A percentile compares a stretch with the other conserved stretches of the same genome.
phyloP scores from a whole-genome alignment of 305 asterid genomes.

The Fraxinus ornus region DNA sequence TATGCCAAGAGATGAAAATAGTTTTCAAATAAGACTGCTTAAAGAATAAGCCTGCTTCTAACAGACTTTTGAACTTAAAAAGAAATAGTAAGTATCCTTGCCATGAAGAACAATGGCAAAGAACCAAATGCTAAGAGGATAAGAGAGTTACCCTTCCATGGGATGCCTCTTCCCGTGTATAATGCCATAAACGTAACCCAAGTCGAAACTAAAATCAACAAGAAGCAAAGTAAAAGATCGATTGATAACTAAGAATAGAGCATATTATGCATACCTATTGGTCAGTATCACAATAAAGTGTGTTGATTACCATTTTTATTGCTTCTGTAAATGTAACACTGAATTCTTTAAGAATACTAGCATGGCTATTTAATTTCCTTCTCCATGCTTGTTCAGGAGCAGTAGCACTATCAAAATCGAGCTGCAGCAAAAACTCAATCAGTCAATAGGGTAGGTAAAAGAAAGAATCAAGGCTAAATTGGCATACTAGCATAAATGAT shows the following conservation, averaged over 20 bases:
- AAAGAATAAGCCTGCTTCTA: background rate
- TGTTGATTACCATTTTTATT: conserved; percentile 69
- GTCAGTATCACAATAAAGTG: background rate
- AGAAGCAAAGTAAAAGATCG: conserved; percentile 18
- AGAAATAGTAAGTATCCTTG: background rate
- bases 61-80: background rate
- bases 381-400: conserved; percentile 99
- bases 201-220: conserved; percentile 70
- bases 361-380: conserved; percentile 78
- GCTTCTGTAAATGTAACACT: conserved; percentile 94
- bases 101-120: background rate
- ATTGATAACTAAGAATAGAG: conserved; percentile 13
- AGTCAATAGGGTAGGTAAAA: conserved; percentile 15
- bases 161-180: conserved; percentile 95
- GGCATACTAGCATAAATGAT: background rate
- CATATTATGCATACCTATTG: background rate
- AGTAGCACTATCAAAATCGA: conserved; percentile 81
- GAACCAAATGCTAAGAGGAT: conserved; percentile 16
- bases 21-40: background rate
- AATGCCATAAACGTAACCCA: conserved; percentile 89
- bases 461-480: background rate
- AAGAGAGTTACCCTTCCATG: conserved; percentile 81
- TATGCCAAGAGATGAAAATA: conserved; percentile 30
- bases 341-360: conserved; percentile 88
- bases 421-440: conserved; percentile 44